A percentile compares a stretch with the other conserved stretches of the same genome.
Conservation (phyloP, 2,329 filamentous ascomycete genomes). For the Cercospora sojina region DNA sequence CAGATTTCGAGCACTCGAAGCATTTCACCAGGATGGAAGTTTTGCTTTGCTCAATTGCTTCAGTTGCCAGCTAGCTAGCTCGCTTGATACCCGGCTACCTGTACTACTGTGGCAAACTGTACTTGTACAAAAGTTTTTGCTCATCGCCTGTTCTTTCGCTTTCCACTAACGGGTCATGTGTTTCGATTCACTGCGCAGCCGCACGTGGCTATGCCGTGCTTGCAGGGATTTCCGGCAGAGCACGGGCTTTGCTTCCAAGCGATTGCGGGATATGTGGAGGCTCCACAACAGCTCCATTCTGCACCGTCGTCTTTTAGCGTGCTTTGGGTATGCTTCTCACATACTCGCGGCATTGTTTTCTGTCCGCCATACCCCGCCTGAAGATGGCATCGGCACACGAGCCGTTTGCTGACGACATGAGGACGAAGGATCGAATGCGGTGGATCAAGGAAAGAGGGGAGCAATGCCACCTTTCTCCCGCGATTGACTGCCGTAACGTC, state of each 20-base stretch:
- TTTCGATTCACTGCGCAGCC: neutral
- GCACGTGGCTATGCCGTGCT: neutral
- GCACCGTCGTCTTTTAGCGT: neutral
- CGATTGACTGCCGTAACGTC: neutral
- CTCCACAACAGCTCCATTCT: neutral
- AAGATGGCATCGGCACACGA: neutral
- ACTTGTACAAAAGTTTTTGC: slow-evolving; percentile 6
- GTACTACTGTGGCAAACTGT: slow-evolving; percentile 5
- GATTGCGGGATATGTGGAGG: neutral
- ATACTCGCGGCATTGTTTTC: neutral
- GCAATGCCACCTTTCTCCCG: neutral
- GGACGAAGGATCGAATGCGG: neutral
- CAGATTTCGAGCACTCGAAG: neutral
- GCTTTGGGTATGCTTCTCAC: neutral
- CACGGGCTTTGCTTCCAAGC: neutral
- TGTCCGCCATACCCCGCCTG: neutral
- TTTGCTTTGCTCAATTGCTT: slow-evolving; percentile 7
- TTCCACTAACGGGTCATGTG: neutral
- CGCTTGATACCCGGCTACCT: slow-evolving; percentile 9
- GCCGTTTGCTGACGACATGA: neutral
- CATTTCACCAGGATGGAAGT: neutral
- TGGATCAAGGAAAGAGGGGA: neutral
- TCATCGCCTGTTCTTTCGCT: neutral
- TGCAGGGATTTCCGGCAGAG: slow-evolving; percentile 2
- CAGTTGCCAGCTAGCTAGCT: slow-evolving; percentile 3